Evolutionary conservation across 768 basidiomycete genomes (phyloP).

Genomic region (Hypholoma fasciculare): DNA sequence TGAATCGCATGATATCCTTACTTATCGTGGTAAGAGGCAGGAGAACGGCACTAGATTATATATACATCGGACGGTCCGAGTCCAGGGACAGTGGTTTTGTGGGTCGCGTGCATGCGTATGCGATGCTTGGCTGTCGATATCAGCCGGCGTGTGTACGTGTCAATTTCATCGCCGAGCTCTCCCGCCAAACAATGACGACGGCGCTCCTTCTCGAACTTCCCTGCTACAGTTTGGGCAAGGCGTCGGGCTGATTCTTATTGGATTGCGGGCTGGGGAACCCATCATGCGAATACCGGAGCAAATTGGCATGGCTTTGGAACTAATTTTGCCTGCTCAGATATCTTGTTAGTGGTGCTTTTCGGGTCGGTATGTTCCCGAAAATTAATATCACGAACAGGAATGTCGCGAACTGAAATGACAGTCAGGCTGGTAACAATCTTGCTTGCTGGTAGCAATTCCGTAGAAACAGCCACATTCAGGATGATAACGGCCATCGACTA

Average conservation of each 20-base stretch:
- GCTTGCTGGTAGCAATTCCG: conserved; percentile 65
- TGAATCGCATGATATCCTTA: too few relatives aligned
- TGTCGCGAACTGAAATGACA: conserved; percentile 76
- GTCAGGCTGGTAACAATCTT: conserved; percentile 63
- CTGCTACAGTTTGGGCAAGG: conserved; percentile 41
- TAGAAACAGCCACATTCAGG: conserved; percentile 71
- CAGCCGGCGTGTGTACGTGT: not conserved
- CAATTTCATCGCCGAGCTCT: conserved; percentile 9
- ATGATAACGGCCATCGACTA: conserved; percentile 77
- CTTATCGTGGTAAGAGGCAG: too few relatives aligned
- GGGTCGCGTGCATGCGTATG: too few relatives aligned
- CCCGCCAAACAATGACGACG: conserved; percentile 21
- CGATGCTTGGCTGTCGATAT: not conserved
- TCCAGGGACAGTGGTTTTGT: too few relatives aligned
- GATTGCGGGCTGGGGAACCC: conserved; percentile 66
- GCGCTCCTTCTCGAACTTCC: conserved; percentile 25
- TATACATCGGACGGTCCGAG: too few relatives aligned
- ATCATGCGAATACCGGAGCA: conserved; percentile 54
- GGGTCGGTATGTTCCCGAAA: not conserved
- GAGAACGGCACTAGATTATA: too few relatives aligned
- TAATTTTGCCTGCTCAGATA: not conserved
- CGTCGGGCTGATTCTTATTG: conserved; percentile 66
- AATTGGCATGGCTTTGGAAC: not conserved
- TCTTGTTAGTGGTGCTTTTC: not conserved
- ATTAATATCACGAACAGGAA: conserved; percentile 37